Percentiles rank a stretch among this genome's conserved stretches.
phyloP scores from a whole-genome alignment of 1,139 yeast genomes.

The Geotrichum klebahnii region DNA sequence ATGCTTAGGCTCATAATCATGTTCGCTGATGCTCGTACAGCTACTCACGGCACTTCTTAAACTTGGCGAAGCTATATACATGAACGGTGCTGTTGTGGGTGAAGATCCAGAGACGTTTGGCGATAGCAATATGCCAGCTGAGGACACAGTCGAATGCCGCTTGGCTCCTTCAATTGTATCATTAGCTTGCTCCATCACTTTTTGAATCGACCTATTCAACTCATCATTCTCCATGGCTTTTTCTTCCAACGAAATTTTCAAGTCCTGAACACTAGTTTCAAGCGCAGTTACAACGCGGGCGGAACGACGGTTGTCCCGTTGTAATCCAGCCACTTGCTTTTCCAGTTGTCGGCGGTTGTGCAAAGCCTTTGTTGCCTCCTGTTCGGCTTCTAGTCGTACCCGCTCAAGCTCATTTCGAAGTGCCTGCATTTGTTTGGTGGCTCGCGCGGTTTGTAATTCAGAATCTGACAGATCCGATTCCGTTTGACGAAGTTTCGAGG shows the following conservation, averaged over 20 bases:
- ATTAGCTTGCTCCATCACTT: slow-evolving; percentile 38
- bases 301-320: slow-evolving; percentile 32
- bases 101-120: no score
- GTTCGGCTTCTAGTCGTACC: slow-evolving; percentile 1
- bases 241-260: slow-evolving; percentile 39
- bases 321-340: slow-evolving; percentile 31
- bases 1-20: no score
- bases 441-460: background rate
- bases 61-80: no score
- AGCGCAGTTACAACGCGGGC: slow-evolving; percentile 31
- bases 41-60: no score
- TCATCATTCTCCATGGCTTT: slow-evolving; percentile 41
- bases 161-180: slow-evolving; percentile 36
- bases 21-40: no score
- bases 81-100: no score
- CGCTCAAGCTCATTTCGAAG: background rate
- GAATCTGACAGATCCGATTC: background rate
- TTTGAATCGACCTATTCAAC: slow-evolving; percentile 33
- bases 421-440: background rate
- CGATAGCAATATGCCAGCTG: no score
- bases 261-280: slow-evolving; percentile 36
- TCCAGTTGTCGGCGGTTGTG: slow-evolving; percentile 23
- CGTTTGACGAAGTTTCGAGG: background rate
- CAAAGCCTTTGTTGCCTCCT: slow-evolving; percentile 4
- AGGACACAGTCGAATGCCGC: no score